phyloP scores from a whole-genome alignment of 768 basidiomycete genomes.

The Clathrus columnatus region DNA sequence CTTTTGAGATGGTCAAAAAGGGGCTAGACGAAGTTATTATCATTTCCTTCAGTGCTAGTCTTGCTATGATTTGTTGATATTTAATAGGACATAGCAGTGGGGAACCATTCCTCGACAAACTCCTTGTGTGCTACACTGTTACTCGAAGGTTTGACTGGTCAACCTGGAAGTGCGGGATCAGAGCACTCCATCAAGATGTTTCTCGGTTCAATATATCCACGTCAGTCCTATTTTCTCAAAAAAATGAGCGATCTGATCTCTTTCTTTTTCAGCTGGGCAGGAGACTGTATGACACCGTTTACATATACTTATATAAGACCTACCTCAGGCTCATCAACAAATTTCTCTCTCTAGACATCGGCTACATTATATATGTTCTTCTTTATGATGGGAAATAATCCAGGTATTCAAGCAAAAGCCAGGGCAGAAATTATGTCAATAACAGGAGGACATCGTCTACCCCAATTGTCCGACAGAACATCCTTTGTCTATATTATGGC shows the following conservation, averaged over 20 bases:
- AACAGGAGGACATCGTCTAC: conserved; percentile 10
- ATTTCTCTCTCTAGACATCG: not conserved
- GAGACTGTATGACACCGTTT: not conserved
- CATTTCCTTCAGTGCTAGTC: not conserved
- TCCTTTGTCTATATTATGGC: conserved; percentile 14
- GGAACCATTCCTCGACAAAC: not conserved
- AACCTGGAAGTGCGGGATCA: not conserved
- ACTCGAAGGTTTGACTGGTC: not conserved
- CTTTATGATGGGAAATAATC: not conserved
- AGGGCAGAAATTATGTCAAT: conserved; percentile 12
- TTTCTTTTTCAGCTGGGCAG: not conserved
- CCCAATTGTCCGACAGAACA: conserved; percentile 3
- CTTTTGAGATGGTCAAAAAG: not conserved
- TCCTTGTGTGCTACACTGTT: not conserved
- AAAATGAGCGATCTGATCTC: not conserved
- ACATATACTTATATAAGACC: not conserved
- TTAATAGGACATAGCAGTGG: not conserved
- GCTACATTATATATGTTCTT: too few relatives aligned
- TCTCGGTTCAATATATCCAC: not conserved
- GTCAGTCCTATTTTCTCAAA: not conserved
- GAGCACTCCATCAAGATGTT: not conserved
- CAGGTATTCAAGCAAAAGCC: conserved; percentile 12
- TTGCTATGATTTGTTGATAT: not conserved
- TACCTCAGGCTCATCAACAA: not conserved
- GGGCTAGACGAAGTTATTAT: not conserved